Evolutionary conservation across 257 asterid species (phyloP), one percentile per base, ranked within the genome.

Genomic region (Verbascum thapsus): DNA sequence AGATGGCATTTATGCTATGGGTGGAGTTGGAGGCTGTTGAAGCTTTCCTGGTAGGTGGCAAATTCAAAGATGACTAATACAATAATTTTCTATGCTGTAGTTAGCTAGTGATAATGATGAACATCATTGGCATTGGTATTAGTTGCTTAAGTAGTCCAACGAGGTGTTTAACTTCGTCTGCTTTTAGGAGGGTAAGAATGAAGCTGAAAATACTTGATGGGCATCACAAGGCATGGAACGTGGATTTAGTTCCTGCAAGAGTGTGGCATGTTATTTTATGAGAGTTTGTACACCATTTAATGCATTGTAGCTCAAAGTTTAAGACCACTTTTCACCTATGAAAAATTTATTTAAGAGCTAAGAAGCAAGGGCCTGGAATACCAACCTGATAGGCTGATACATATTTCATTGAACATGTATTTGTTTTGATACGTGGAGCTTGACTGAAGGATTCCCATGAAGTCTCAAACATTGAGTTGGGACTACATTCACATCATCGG

Each of bases 11-110:
- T 77, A 62, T 94, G 92, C 83, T 94, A 4, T 90, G 99, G 99
- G 77, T 94, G 47, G 98, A 94, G 83, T 78, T 94, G 82, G 99
- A 94, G 82, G 99, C 99, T 51, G 88, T 81, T 40, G 99, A 94
- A 62, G 78, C 95, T 20, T 94, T 90, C 76, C 75, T 94, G 95
- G 99, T 94, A 94, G 10, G 83, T 59, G 17, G 53, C 68, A 39
- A 54, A 38, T 56, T 72, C 50, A 56, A 20, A 26, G 17, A 43
- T 60, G 35, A n/a, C 71, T 10, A 19, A 35, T 57, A 32, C 42
- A 20, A 53, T 55, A 62, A 58, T 52, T 38, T 63, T 18, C 5
- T 32, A 3, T 54, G 61, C 16, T 10, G 7, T 50, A 39, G 26
- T 43, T 60, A 41, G 64, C 44, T 17, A 10, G 47, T 48, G 10